phyloP scores from a whole-genome alignment of 805 yeast genomes.

The Saccharomyces cerevisiae region DNA sequence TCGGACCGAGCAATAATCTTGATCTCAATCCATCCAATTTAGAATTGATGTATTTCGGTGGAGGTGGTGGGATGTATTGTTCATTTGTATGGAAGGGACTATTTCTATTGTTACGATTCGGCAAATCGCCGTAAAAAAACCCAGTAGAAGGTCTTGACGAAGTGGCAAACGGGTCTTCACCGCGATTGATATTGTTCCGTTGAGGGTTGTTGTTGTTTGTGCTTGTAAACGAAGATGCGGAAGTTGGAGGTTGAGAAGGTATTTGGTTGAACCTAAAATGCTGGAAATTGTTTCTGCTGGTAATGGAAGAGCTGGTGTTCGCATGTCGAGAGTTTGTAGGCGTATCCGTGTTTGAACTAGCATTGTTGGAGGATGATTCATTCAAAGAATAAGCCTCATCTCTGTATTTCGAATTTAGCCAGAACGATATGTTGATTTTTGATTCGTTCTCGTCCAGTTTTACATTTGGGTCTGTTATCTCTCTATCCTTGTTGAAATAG shows the following conservation, averaged over 20 bases:
- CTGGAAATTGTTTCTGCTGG: neutral
- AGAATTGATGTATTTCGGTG: slow-evolving; percentile 28
- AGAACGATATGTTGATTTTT: slow-evolving; percentile 20
- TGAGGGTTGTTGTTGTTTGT: neutral
- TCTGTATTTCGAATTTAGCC: slow-evolving; percentile 19
- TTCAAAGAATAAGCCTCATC: slow-evolving; percentile 20
- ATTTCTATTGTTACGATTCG: neutral
- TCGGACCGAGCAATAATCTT: slow-evolving; percentile 21
- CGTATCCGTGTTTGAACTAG: neutral
- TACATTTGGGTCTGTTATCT: slow-evolving; percentile 21
- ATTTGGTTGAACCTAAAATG: slow-evolving; percentile 1
- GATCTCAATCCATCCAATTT: slow-evolving; percentile 26
- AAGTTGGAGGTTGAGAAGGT: slow-evolving; percentile 12
- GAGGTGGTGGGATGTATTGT: slow-evolving; percentile 15
- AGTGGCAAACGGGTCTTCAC: neutral
- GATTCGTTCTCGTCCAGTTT: slow-evolving; percentile 10
- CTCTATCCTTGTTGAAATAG: slow-evolving; percentile 17
- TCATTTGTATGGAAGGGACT: slow-evolving; percentile 2
- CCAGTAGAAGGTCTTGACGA: neutral
- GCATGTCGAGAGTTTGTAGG: neutral
- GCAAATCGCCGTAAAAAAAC: neutral
- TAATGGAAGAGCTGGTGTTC: neutral
- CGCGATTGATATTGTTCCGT: neutral
- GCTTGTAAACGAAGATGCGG: slow-evolving; percentile 11
- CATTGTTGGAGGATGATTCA: neutral